Conservation (phyloP, 2,329 filamentous ascomycete genomes). For the Byssothecium circinans region DNA sequence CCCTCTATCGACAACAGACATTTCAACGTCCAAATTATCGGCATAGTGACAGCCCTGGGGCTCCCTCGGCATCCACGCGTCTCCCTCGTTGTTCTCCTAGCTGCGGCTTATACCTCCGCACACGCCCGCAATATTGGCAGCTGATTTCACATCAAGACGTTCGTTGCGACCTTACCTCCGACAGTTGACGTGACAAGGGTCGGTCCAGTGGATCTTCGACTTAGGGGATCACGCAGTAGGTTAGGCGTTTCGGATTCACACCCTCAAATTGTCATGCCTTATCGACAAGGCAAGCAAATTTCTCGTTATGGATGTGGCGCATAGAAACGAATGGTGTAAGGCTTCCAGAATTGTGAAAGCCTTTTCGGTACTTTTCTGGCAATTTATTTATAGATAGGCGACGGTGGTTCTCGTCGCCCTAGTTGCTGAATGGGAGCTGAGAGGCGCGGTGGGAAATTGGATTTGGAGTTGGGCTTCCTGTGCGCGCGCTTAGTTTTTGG, state of each 20-base stretch:
- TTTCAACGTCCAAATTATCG: background rate
- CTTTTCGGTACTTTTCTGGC: background rate
- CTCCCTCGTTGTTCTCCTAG: background rate
- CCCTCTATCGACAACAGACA: background rate
- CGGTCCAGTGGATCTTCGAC: background rate
- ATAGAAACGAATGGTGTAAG: background rate
- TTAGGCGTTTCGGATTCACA: conserved; percentile 11
- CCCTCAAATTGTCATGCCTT: conserved; percentile 17
- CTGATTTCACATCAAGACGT: no score
- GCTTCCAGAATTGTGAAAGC: background rate
- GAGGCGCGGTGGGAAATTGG: background rate
- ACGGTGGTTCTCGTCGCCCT: background rate
- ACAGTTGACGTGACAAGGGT: conserved; percentile 2
- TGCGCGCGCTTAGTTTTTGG: background rate
- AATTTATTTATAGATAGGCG: background rate
- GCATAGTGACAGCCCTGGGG: background rate
- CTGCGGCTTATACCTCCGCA: background rate
- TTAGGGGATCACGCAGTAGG: conserved; percentile 8
- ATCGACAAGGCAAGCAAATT: conserved; percentile 4
- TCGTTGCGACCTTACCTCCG: background rate
- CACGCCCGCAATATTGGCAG: background rate
- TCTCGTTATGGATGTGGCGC: background rate
- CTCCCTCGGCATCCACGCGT: background rate
- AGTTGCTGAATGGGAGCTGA: background rate
- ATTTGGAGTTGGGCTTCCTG: no score